Percentiles rank a stretch among this genome's conserved stretches.
Evolutionary conservation across 306 rosid genomes (phyloP).

Genomic region (Rosa lucieae): DNA sequence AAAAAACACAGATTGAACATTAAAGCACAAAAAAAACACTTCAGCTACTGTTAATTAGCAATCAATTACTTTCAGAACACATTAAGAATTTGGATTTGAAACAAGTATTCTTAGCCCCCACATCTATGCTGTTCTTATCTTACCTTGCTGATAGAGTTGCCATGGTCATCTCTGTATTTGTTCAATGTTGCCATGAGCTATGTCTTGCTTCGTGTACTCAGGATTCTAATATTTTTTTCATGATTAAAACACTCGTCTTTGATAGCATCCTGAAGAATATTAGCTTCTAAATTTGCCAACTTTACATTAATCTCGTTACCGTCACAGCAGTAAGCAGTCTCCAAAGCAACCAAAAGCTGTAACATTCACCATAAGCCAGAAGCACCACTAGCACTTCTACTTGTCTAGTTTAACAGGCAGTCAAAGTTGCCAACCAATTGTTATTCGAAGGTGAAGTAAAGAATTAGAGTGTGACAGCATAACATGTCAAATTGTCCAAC

Average conservation of each 20-base stretch:
- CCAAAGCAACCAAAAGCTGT: conserved; percentile 56
- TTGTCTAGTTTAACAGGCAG: neutral
- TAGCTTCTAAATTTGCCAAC: conserved; percentile 52
- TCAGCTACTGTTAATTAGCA: neutral
- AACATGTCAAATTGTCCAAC: neutral
- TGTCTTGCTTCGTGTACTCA: conserved; percentile 68
- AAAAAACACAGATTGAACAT: neutral
- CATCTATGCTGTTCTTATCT: neutral
- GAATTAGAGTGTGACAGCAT: neutral
- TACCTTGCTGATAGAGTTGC: conserved; percentile 68
- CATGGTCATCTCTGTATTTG: conserved; percentile 60
- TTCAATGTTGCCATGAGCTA: conserved; percentile 79
- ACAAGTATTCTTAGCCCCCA: too few relatives aligned
- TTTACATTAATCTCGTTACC: conserved; percentile 33
- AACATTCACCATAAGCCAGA: conserved; percentile 14
- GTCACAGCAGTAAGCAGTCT: conserved; percentile 34
- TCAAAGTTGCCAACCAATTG: too few relatives aligned
- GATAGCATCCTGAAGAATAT: conserved; percentile 64
- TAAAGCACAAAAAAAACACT: neutral
- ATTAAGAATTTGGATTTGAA: neutral
- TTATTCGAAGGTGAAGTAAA: neutral
- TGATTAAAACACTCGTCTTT: conserved; percentile 50
- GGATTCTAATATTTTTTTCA: conserved; percentile 67
- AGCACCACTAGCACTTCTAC: neutral
- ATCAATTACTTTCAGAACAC: neutral